phyloP scores from a whole-genome alignment of 1,139 yeast species.

The Saccharomyces uvarum region DNA sequence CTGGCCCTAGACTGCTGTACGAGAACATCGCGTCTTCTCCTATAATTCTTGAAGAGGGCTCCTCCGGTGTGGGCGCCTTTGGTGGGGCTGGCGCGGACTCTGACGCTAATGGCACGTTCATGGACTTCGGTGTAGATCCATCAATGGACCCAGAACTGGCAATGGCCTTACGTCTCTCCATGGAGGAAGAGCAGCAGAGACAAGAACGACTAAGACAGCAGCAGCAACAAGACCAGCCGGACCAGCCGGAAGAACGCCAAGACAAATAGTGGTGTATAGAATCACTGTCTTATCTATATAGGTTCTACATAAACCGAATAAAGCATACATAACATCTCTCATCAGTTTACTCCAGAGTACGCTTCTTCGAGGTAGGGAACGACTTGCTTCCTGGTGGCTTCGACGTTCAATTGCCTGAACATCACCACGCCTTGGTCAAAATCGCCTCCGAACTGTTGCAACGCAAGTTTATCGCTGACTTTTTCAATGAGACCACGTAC shows the following conservation, averaged over 20 bases:
- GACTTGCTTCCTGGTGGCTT: conserved; percentile 79
- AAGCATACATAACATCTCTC: neutral
- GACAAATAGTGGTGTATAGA: neutral
- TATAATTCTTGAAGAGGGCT: conserved; percentile 33
- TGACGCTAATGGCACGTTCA: conserved; percentile 37
- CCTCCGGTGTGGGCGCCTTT: conserved; percentile 21
- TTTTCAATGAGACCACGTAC: conserved; percentile 23
- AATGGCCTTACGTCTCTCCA: conserved; percentile 57
- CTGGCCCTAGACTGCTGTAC: conserved; percentile 73
- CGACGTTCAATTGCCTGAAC: conserved; percentile 47
- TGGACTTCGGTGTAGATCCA: conserved; percentile 71
- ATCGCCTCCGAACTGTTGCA: conserved; percentile 19
- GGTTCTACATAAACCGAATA: neutral
- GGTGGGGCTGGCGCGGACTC: conserved; percentile 33
- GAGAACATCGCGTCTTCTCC: conserved; percentile 30
- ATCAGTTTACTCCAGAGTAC: neutral
- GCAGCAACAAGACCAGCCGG: conserved; percentile 5
- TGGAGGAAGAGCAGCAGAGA: conserved; percentile 40
- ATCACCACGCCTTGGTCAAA: conserved; percentile 24
- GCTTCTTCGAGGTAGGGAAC: conserved; percentile 44
- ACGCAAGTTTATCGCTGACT: conserved; percentile 33
- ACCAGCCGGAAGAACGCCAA: neutral
- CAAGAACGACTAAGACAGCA: conserved; percentile 33
- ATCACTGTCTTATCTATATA: neutral
- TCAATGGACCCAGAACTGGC: conserved; percentile 96